Conservation (phyloP, 78 protist genomes). For the Anaeramoeba flamelloides region DNA sequence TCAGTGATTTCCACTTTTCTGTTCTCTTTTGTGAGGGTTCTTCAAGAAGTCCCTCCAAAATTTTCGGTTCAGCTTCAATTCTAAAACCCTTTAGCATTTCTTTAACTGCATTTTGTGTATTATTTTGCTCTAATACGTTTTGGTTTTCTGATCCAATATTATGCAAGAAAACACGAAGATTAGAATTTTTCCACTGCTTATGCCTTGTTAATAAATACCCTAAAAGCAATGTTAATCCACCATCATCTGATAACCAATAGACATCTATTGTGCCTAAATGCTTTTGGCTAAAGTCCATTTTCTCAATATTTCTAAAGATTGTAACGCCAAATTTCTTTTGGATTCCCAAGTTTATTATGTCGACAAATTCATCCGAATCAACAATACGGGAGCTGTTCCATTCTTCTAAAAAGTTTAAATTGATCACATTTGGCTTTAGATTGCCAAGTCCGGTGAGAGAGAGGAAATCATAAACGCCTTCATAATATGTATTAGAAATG, state of each 20-base stretch:
- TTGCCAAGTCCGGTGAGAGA: neutral
- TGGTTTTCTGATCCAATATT: neutral
- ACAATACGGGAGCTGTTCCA: no score
- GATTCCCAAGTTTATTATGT: no score
- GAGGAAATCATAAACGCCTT: neutral
- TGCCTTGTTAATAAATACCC: neutral
- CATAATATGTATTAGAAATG: neutral
- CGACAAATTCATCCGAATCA: no score
- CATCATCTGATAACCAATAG: neutral
- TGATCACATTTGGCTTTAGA: neutral
- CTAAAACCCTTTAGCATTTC: neutral
- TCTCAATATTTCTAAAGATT: neutral
- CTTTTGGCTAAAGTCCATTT: neutral
- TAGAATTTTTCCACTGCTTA: neutral
- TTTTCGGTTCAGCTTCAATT: neutral
- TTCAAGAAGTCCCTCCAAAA: neutral
- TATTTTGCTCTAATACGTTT: neutral
- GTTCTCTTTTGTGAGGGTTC: neutral
- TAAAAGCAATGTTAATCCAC: neutral
- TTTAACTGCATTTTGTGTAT: neutral
- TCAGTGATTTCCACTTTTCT: neutral
- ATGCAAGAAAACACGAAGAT: neutral
- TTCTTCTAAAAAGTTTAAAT: neutral
- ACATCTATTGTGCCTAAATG: neutral
- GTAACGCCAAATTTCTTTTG: neutral